These are phyloP conservation scores for Nothophaeocryptopus gaeumannii DNA, from an alignment of 2,329 filamentous ascomycete species.

Conservation along the genomic window DNA sequence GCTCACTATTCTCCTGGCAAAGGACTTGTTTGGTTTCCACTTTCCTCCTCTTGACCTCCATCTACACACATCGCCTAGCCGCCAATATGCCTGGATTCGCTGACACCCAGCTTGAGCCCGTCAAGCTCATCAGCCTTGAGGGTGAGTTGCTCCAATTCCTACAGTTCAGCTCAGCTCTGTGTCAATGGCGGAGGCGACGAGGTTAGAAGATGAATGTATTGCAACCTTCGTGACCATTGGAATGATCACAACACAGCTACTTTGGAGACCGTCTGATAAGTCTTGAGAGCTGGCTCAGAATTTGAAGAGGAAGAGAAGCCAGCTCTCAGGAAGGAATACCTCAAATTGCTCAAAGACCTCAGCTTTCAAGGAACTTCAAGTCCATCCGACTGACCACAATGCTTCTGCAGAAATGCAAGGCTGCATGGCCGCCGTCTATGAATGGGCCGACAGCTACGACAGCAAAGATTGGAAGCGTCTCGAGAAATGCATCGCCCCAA, in stretches of 20 bases:
- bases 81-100: constrained; percentile 20
- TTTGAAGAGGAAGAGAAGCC: no score
- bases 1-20: background rate
- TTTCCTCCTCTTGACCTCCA: no score
- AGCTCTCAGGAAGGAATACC: no score
- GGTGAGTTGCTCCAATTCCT: constrained; percentile 25
- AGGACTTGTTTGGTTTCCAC: no score
- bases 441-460: constrained; percentile 66
- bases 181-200: no score
- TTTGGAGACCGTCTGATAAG: no score
- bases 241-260: no score
- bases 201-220: no score
- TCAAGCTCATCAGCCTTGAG: constrained; percentile 35
- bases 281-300: no score
- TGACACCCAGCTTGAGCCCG: constrained; percentile 31
- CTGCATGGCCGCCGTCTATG: constrained; percentile 49
- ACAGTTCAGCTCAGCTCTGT: no score
- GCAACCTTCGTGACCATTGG: no score
- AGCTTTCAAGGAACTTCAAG: background rate
- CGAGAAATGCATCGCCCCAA: constrained; percentile 61
- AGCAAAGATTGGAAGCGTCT: constrained; percentile 64
- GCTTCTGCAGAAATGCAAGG: constrained; percentile 35
- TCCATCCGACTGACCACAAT: background rate
- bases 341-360: no score
- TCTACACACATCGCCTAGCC: background rate